Conservation (phyloP, 768 basidiomycete species). For the Russula sp. region DNA sequence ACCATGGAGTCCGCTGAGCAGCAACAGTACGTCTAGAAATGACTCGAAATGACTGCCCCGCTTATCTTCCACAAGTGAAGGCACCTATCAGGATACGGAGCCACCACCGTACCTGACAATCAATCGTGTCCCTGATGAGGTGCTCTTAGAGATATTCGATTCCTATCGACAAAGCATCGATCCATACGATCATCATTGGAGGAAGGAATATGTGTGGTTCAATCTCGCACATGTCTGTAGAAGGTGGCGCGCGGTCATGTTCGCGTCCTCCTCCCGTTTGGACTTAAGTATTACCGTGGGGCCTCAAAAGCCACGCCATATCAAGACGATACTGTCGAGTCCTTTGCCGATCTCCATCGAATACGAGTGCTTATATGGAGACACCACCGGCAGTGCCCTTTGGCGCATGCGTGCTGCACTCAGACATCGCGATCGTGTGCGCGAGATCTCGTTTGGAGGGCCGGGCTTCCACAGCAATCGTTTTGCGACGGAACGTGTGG, state of each 20-base stretch:
- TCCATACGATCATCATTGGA: not conserved
- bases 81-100: too few relatives aligned
- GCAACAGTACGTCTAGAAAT: too few relatives aligned
- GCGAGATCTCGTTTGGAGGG: not conserved
- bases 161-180: too few relatives aligned
- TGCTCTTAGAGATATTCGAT: too few relatives aligned
- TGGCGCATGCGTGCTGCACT: not conserved
- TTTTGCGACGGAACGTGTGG: too few relatives aligned
- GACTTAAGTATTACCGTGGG: not conserved
- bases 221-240: conserved; percentile 10
- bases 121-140: too few relatives aligned
- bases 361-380: not conserved
- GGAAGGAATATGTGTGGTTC: conserved; percentile 29
- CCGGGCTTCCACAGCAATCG: too few relatives aligned
- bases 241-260: conserved; percentile 8
- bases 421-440: not conserved
- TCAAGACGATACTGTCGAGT: not conserved
- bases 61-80: too few relatives aligned
- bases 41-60: too few relatives aligned
- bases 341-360: conserved; percentile 3
- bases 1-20: too few relatives aligned
- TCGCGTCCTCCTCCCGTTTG: conserved; percentile 6
- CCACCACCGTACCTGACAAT: too few relatives aligned
- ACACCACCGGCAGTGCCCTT: not conserved
- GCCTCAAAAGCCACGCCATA: not conserved